A percentile compares a stretch with the other conserved stretches of the same genome.
Conservation (phyloP, 768 basidiomycete genomes). For the Trametes sanguinea region DNA sequence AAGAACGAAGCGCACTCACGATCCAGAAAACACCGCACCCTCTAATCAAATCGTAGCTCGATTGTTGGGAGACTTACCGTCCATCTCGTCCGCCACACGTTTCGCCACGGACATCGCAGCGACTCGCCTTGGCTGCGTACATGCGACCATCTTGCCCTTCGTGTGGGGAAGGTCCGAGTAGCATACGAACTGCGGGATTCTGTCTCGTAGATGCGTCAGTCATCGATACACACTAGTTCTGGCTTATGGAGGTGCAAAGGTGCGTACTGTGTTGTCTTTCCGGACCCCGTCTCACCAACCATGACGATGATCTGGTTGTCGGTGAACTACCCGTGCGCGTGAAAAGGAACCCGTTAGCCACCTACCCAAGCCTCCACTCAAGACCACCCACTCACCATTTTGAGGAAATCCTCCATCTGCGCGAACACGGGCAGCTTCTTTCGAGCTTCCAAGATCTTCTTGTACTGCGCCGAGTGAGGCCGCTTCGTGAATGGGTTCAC, state of each 20-base stretch:
- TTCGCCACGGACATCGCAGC: slow-evolving; percentile 98
- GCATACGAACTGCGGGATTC: slow-evolving; percentile 96
- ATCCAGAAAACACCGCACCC: too few relatives aligned
- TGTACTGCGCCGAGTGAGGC: slow-evolving; percentile 78
- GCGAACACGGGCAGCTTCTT: slow-evolving; percentile 89
- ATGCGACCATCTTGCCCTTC: slow-evolving; percentile 89
- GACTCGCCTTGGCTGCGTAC: slow-evolving; percentile 94
- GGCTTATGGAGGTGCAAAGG: not conserved
- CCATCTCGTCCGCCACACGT: slow-evolving; percentile 99
- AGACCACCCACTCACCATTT: slow-evolving; percentile 62
- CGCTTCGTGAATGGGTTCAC: slow-evolving; percentile 87
- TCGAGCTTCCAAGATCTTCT: slow-evolving; percentile 80
- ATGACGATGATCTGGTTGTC: slow-evolving; percentile 86
- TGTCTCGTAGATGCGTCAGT: slow-evolving; percentile 34
- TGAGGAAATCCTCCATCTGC: slow-evolving; percentile 91
- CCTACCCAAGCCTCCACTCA: not conserved
- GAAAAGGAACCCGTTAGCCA: slow-evolving; percentile 35
- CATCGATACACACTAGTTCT: not conserved
- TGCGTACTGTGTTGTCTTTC: slow-evolving; percentile 91
- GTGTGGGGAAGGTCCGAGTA: slow-evolving; percentile 92
- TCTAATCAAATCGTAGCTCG: too few relatives aligned
- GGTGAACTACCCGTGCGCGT: slow-evolving; percentile 51
- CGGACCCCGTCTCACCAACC: slow-evolving; percentile 94
- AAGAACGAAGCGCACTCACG: too few relatives aligned
- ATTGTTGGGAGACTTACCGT: slow-evolving; percentile 57